Conservation (phyloP, 352 stramenopile species). For the Saprolegnia parasitica region DNA sequence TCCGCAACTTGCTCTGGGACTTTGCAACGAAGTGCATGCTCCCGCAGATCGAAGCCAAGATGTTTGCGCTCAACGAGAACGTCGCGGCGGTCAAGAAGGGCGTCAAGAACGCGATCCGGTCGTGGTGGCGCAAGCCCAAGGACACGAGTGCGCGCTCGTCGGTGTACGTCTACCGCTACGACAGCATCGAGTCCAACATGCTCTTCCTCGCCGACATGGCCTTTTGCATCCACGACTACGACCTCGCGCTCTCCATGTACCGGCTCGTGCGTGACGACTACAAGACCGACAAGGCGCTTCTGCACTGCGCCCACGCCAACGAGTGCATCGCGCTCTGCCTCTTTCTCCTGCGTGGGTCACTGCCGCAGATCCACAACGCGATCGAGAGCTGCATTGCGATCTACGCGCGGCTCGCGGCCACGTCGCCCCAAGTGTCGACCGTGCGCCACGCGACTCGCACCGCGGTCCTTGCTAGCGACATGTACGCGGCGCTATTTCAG, state of each 20-base stretch:
- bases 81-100: constrained; percentile 89
- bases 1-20: constrained; percentile 69
- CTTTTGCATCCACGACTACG: constrained; percentile 87
- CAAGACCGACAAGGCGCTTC: constrained; percentile 82
- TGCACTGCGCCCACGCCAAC: constrained; percentile 78
- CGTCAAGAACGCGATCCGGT: constrained; percentile 90
- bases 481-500: constrained; percentile 69
- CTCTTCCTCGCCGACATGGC: constrained; percentile 83
- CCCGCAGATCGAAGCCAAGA: constrained; percentile 70
- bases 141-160: constrained; percentile 43
- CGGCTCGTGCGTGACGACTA: constrained; percentile 87
- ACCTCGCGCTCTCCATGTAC: constrained; percentile 87
- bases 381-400: constrained; percentile 58
- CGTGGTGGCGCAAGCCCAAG: constrained; percentile 86
- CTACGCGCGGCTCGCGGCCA: constrained; percentile 44
- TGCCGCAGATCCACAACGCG: constrained; percentile 81
- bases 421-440: constrained; percentile 42
- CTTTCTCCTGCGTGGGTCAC: constrained; percentile 68
- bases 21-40: constrained; percentile 77
- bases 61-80: constrained; percentile 83
- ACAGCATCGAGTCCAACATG: constrained; percentile 88
- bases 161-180: constrained; percentile 49
- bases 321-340: constrained; percentile 86
- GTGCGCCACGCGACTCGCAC: constrained; percentile 57
- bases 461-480: constrained; percentile 71